Base-by-base conservation (phyloP, 2,329 filamentous ascomycete species). In the Uncinocarpus reesii region DNA sequence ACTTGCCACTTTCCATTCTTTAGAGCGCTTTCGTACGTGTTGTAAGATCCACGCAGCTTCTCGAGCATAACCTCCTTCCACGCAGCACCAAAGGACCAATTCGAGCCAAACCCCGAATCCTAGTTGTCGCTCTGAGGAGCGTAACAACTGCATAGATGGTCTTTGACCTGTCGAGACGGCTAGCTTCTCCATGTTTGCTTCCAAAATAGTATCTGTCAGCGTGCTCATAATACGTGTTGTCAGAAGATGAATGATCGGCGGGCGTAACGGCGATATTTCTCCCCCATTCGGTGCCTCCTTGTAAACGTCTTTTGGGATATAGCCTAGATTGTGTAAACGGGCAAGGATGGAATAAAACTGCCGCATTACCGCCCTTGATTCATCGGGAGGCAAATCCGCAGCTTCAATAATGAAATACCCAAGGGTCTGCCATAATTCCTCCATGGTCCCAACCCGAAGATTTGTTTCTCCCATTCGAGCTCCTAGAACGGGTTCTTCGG, bases 41-140 rank as follows among this genome's bases (percentile, higher is more conserved):
- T 62, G 55, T 13, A 71, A 51, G 7, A 74, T 62, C 55, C 61
- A 62, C 29, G 62, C 54, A 16, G 67, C 71, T 52, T 70, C 67
- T 24, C 56, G 61, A 15, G 63, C 57, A 53, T 65, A 67, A 5
- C 69, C 69, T 49, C 67, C 65, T 55, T 74, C 71, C 29, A 73
- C 65, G 56, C 71, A 74, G 50, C 67, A 72, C 71, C 71, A 74
- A 15, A 74, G 64, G 45, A 73, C 63, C 29, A 73, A 65, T 49
- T 74, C 71, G 10, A 74, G 55, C 71, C 71, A 74, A 10, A 73
- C 62, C 49, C 71, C 69, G 13, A 65, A 67, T 1, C 68, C 70
- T 18, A 74, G 62, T 47, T 71, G 26, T 34, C 61, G 32, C 61
- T 64, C 36, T n/a, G 44, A 43, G 18, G 29, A 45, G 69, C 63